Conservation (phyloP, 352 stramenopile species). For the Phytophthora idaei region DNA sequence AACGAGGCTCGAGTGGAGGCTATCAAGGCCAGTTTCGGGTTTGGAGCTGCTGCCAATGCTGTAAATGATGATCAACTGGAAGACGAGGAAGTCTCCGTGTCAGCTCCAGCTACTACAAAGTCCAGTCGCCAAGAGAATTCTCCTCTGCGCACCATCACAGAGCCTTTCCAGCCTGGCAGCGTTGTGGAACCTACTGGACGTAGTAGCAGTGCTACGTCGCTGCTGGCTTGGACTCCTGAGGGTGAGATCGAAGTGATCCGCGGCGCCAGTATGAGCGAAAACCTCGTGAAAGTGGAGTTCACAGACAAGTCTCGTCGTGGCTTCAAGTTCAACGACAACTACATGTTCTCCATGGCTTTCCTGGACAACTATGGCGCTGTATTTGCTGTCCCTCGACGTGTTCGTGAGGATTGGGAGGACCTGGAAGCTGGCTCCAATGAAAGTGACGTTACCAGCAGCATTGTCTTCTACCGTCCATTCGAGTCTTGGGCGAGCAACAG, state of each 20-base stretch:
- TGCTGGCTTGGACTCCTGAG: slow-evolving; percentile 75
- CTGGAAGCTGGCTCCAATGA: slow-evolving; percentile 33
- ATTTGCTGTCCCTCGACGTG: slow-evolving; percentile 70
- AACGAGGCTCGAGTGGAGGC: slow-evolving; percentile 74
- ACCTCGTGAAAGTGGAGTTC: slow-evolving; percentile 85
- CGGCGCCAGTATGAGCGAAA: slow-evolving; percentile 65
- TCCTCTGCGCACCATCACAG: slow-evolving; percentile 41
- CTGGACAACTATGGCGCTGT: slow-evolving; percentile 77
- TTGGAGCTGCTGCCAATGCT: slow-evolving; percentile 47
- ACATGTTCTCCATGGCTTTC: slow-evolving; percentile 79
- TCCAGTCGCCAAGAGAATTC: slow-evolving; percentile 15
- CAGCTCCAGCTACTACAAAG: slow-evolving; percentile 4
- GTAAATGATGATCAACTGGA: slow-evolving; percentile 28
- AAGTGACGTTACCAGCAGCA: slow-evolving; percentile 68
- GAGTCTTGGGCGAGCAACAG: slow-evolving; percentile 85
- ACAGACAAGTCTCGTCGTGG: slow-evolving; percentile 78
- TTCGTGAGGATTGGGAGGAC: slow-evolving; percentile 71
- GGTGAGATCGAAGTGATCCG: slow-evolving; percentile 85
- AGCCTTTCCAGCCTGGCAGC: slow-evolving; percentile 74
- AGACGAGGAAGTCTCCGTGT: slow-evolving; percentile 23
- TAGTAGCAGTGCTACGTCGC: slow-evolving; percentile 40
- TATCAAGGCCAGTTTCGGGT: slow-evolving; percentile 87
- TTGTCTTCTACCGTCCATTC: slow-evolving; percentile 85
- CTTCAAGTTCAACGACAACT: slow-evolving; percentile 89
- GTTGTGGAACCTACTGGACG: slow-evolving; percentile 44